phyloP scores from a whole-genome alignment of 2,329 filamentous ascomycete species.

The Elsinoe arachidis region DNA sequence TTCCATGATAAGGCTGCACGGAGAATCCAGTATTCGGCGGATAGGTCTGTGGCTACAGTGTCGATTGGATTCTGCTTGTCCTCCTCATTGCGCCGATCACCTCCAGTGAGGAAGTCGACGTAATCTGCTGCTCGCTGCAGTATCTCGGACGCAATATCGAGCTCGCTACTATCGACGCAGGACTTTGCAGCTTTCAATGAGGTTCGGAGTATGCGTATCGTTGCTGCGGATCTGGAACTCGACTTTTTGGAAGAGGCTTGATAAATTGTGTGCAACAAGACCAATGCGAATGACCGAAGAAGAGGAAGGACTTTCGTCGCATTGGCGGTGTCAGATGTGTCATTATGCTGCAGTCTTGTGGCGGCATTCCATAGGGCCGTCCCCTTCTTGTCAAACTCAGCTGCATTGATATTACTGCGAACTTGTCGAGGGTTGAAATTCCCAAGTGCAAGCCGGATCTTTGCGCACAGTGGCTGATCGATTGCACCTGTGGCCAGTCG shows the following conservation, averaged over 20 bases:
- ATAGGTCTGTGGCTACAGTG: constrained; percentile 33
- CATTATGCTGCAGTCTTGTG: constrained; percentile 37
- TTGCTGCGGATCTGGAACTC: constrained; percentile 24
- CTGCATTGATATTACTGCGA: constrained; percentile 24
- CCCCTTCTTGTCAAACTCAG: constrained; percentile 48
- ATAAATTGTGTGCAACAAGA: constrained; percentile 55
- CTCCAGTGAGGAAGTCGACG: constrained; percentile 20
- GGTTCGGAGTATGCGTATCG: constrained; percentile 54
- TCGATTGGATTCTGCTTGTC: constrained; percentile 17
- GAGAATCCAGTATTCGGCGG: constrained; percentile 57
- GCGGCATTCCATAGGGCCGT: constrained; percentile 59
- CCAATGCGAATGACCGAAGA: constrained; percentile 54
- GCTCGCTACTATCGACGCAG: constrained; percentile 53
- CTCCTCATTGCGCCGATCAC: constrained; percentile 20
- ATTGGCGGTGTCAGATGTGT: constrained; percentile 10
- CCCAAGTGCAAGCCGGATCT: neutral
- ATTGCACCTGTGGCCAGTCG: neutral
- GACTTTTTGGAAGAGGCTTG: constrained; percentile 21
- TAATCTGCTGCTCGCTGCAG: constrained; percentile 57
- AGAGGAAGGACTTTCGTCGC: constrained; percentile 20
- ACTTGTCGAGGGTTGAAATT: neutral
- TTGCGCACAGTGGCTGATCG: constrained; percentile 11
- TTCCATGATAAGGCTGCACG: constrained; percentile 67
- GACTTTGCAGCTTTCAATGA: constrained; percentile 56
- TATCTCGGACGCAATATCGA: constrained; percentile 50